Evolutionary conservation across 1,284 basidiomycete genomes (phyloP).

Genomic region (Gomphus sp.): DNA sequence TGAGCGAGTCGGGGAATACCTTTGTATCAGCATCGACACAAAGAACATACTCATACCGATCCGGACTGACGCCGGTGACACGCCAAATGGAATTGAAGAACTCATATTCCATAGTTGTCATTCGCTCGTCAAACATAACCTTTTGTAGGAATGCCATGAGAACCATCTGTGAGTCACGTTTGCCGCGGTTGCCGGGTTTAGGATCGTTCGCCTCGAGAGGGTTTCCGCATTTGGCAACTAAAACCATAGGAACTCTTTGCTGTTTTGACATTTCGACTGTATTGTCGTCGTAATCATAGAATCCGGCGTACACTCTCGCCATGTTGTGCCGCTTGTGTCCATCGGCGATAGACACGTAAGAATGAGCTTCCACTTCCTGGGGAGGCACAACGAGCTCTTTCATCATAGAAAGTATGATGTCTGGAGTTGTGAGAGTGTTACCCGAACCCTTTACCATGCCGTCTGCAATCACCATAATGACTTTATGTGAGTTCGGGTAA

Average conservation of each 20-base stretch:
- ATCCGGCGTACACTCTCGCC: constrained; percentile 98
- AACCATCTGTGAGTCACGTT: constrained; percentile 96
- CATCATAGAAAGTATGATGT: constrained; percentile 97
- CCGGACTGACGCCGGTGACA: constrained; percentile 90
- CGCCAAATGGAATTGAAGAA: constrained; percentile 98
- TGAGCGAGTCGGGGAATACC: constrained; percentile 91
- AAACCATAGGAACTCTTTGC: constrained; percentile 90
- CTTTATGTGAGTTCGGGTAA: constrained; percentile 97
- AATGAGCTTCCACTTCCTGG: constrained; percentile 87
- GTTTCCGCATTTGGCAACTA: constrained; percentile 93
- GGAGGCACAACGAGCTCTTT: constrained; percentile 84
- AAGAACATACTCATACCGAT: constrained; percentile 91
- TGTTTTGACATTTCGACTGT: constrained; percentile 93
- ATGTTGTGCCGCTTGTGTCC: constrained; percentile 99
- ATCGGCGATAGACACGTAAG: constrained; percentile 97
- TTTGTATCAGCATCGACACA: constrained; percentile 99
- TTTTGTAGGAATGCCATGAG: constrained; percentile 98
- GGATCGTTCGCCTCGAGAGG: constrained; percentile 79
- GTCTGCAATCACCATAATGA: constrained; percentile 94
- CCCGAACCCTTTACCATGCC: constrained; percentile 97
- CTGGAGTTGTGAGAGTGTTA: constrained; percentile 82
- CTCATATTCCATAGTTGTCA: constrained; percentile 99
- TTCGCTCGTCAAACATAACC: constrained; percentile 98
- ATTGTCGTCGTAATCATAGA: constrained; percentile 91
- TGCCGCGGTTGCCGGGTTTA: constrained; percentile 97